Conservation (phyloP, 257 asterid species). For the Plantago ovata region DNA sequence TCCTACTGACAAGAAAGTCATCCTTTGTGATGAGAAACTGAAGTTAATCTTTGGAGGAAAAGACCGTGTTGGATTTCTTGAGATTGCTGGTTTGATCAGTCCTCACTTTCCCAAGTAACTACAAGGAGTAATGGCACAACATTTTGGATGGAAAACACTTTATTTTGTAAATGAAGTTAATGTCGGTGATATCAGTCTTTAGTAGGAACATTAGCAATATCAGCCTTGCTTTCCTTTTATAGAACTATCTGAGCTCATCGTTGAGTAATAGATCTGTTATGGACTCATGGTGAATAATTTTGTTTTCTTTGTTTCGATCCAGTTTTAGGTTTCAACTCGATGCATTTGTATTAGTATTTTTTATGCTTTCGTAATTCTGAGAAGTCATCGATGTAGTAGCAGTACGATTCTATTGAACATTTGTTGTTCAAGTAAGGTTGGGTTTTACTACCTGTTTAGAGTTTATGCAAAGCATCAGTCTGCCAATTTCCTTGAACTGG, state of each 20-base stretch:
- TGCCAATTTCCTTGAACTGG: too few relatives aligned
- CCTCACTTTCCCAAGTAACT: constrained; percentile 65
- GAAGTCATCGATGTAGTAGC: too few relatives aligned
- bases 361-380: too few relatives aligned
- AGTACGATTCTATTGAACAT: too few relatives aligned
- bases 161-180: constrained; percentile 32
- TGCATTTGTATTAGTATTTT: too few relatives aligned
- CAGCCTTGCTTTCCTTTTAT: constrained; percentile 9
- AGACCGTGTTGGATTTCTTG: constrained; percentile 88
- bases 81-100: constrained; percentile 79
- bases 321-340: constrained; percentile 16
- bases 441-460: too few relatives aligned
- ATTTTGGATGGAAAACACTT: constrained; percentile 18
- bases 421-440: too few relatives aligned
- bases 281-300: constrained; percentile 22
- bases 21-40: constrained; percentile 88
- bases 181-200: constrained; percentile 21
- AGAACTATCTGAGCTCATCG: constrained; percentile 12
- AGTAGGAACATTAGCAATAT: constrained; percentile 22
- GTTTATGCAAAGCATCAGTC: too few relatives aligned
- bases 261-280: constrained; percentile 3
- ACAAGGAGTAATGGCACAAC: constrained; percentile 8
- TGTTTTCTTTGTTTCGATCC: constrained; percentile 21
- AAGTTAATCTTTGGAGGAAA: constrained; percentile 61
- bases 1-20: constrained; percentile 76